Percentiles rank a stretch among this genome's conserved stretches.
These are phyloP conservation scores for Hygrocybe punicea DNA, from an alignment of 768 basidiomycete species.

Conservation along the genomic window DNA sequence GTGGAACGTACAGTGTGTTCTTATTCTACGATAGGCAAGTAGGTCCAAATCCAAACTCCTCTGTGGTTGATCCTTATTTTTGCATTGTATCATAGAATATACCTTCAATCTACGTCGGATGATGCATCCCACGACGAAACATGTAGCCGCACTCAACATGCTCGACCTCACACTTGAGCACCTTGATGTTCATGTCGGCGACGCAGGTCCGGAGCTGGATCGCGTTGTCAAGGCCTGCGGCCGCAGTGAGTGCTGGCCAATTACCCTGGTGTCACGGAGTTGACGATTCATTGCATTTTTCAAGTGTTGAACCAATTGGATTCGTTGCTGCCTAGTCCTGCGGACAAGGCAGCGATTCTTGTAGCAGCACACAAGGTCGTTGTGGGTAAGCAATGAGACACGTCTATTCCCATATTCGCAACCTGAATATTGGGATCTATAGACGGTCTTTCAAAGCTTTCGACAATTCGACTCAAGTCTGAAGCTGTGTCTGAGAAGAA, in stretches of 20 bases:
- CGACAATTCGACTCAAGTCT: conserved; percentile 57
- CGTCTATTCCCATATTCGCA: background rate
- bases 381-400: conserved; percentile 61
- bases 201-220: conserved; percentile 50
- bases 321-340: conserved; percentile 48
- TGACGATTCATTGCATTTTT: background rate
- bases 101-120: conserved; percentile 60
- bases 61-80: background rate
- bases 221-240: conserved; percentile 71
- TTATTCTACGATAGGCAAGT: conserved; percentile 90
- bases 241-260: conserved; percentile 51
- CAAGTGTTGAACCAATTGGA: conserved; percentile 41
- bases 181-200: conserved; percentile 78
- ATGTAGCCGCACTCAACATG: conserved; percentile 85
- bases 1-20: conserved; percentile 71
- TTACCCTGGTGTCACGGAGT: too few species aligned
- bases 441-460: conserved; percentile 75
- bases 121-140: conserved; percentile 90
- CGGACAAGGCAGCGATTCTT: conserved; percentile 74
- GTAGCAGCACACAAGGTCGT: conserved; percentile 83
- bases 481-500: background rate
- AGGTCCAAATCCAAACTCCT: conserved; percentile 16
- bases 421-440: background rate
- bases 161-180: conserved; percentile 86
- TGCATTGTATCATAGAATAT: conserved; percentile 50